These are phyloP conservation scores for Colletotrichum melonis DNA, from an alignment of 2,329 filamentous ascomycete genomes.

Conservation along the genomic window DNA sequence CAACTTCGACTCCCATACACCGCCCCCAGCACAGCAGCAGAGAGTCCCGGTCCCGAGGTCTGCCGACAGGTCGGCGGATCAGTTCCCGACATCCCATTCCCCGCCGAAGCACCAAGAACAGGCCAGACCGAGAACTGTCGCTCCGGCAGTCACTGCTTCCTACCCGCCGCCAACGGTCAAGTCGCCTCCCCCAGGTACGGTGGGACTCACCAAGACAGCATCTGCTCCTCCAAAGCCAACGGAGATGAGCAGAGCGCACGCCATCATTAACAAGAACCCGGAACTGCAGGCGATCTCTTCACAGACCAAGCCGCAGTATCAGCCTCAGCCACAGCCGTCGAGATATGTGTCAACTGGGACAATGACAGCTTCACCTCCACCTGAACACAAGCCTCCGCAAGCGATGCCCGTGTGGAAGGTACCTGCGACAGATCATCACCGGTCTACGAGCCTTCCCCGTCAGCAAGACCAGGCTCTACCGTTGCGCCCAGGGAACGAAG, in stretches of 20 bases:
- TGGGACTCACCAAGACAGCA: slow-evolving; percentile 45
- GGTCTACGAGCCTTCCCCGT: slow-evolving; percentile 43
- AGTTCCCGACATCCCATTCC: slow-evolving; percentile 67
- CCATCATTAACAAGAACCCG: slow-evolving; percentile 72
- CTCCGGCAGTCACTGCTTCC: slow-evolving; percentile 41
- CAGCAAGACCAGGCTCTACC: slow-evolving; percentile 37
- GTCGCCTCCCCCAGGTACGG: slow-evolving; percentile 32
- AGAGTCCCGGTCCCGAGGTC: slow-evolving; percentile 73
- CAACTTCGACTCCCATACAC: slow-evolving; percentile 76
- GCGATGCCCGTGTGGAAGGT: slow-evolving; percentile 33
- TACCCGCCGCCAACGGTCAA: slow-evolving; percentile 42
- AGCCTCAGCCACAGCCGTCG: slow-evolving; percentile 39
- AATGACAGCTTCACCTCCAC: slow-evolving; percentile 75
- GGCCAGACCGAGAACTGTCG: slow-evolving; percentile 33
- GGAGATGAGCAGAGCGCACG: slow-evolving; percentile 70
- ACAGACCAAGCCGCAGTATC: slow-evolving; percentile 45
- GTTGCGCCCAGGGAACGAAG: slow-evolving; percentile 17
- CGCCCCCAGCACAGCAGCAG: slow-evolving; percentile 59
- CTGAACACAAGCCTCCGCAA: slow-evolving; percentile 62
- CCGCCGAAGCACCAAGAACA: slow-evolving; percentile 26
- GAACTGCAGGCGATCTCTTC: slow-evolving; percentile 69
- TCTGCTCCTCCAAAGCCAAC: slow-evolving; percentile 55
- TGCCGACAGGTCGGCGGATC: slow-evolving; percentile 82
- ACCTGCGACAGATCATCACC: slow-evolving; percentile 39
- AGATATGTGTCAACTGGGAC: slow-evolving; percentile 74